Evolutionary conservation across 169 alveolate genomes (phyloP), one percentile per base, ranked within the genome.

Genomic region (Cryptosporidium ryanae): DNA sequence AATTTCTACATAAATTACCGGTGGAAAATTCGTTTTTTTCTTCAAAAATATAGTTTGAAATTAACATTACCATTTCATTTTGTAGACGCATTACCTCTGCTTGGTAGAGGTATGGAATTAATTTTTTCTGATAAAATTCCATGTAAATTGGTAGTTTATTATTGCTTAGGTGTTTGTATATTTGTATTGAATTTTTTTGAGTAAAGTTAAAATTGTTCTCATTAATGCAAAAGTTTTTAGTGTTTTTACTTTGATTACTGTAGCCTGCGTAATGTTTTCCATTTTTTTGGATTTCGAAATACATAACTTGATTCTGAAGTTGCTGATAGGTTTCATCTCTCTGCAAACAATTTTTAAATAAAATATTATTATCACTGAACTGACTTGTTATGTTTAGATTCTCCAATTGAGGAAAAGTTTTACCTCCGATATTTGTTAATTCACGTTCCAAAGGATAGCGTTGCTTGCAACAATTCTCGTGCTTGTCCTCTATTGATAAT

Each of bases 11-110:
- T 21, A 66, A 12, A 23, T 12, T 43, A 8, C 46, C 82, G 32
- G 52, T 52, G 4, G 48, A 32, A 10, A 27, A 29, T 21, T 52
- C 12, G 38, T 29, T 68, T 54, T 21, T 54, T 68, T 68, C 66
- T n/a, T 54, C 55, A 15, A 25, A 8, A 15, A 52, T 31, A 0
- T 31, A 54, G 43, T 68, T 68, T 21, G 65, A 68, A 34, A 68
- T 27, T 12, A 54, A 55, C 6, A 68, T n/a, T 17, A 68, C 31
- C 29, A 68, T 31, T 54, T 68, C 67, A 68, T 54, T 68, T n/a
- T 68, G 38, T 49, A 68, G 21, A 32, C 66, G 83, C 10, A 68
- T 50, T 55, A 68, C 25, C 8, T 18, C 25, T 48, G 17, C 25
- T 17, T 50, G 65, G 38, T n/a, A 21, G 21, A 52, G 25, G 27